Percentiles rank a stretch among this genome's conserved stretches.
phyloP scores from a whole-genome alignment of 176 grass and related monocot species.

The Neostapfia colusana region DNA sequence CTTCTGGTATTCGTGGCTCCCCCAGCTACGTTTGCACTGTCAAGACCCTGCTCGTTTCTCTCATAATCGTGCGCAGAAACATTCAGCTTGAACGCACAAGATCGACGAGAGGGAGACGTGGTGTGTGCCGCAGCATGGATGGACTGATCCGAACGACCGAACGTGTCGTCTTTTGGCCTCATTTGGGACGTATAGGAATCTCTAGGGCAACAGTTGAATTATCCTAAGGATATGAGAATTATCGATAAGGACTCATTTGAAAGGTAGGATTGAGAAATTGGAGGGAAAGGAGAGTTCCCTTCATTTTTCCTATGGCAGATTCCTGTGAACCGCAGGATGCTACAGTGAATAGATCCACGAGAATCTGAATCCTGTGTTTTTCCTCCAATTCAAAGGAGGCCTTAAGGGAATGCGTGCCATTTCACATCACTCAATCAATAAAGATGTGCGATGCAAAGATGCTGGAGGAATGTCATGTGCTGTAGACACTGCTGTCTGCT shows the following conservation, averaged over 20 bases:
- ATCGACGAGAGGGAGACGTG: not conserved
- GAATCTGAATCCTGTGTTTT: too few species aligned
- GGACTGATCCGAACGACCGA: too few species aligned
- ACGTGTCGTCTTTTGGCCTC: not conserved
- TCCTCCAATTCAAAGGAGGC: too few species aligned
- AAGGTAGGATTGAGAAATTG: too few species aligned
- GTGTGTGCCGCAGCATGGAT: too few species aligned
- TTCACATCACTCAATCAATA: conserved; percentile 42
- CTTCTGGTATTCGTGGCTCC: not conserved
- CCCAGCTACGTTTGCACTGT: not conserved
- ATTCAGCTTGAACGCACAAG: not conserved
- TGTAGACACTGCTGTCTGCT: conserved; percentile 28
- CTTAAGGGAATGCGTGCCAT: conserved; percentile 23
- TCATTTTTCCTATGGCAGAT: too few species aligned
- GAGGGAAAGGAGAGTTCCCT: too few species aligned
- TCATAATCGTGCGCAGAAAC: not conserved
- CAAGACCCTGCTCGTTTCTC: too few species aligned
- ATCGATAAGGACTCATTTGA: too few species aligned
- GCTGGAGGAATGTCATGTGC: conserved; percentile 45
- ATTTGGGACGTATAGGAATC: too few species aligned
- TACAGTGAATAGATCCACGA: too few species aligned
- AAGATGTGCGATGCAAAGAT: conserved; percentile 21
- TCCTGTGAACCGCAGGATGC: too few species aligned
- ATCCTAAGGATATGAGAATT: not conserved
- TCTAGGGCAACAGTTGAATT: not conserved